Conservation (phyloP, 495 filamentous ascomycete genomes). For the Penicillium canescens region DNA sequence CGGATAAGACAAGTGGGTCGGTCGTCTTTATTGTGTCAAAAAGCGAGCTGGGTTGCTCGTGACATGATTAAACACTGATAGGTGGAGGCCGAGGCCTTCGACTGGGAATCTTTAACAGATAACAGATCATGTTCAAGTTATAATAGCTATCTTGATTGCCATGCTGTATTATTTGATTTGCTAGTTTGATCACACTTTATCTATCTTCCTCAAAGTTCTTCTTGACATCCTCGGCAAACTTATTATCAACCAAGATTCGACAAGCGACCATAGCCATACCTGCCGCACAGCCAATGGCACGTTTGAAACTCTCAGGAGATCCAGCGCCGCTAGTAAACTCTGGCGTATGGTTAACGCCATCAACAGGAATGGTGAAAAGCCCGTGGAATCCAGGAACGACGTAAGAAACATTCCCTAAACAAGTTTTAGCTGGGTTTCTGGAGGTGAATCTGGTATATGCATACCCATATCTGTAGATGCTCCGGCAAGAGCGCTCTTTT, state of each 20-base stretch:
- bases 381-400: slow-evolving; percentile 60
- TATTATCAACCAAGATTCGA: slow-evolving; percentile 47
- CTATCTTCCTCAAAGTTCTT: slow-evolving; percentile 23
- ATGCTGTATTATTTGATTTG: too few species aligned
- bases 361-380: slow-evolving; percentile 51
- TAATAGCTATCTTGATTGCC: too few species aligned
- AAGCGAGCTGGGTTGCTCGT: too few species aligned
- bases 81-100: too few species aligned
- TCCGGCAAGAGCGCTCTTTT: slow-evolving; percentile 21
- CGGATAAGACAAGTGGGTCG: slow-evolving; percentile 3
- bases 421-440: slow-evolving; percentile 4
- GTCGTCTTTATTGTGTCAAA: neutral
- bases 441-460: neutral
- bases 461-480: slow-evolving; percentile 44
- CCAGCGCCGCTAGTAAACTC: slow-evolving; percentile 55
- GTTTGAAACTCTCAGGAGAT: slow-evolving; percentile 46
- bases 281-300: slow-evolving; percentile 50
- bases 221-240: slow-evolving; percentile 33
- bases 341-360: slow-evolving; percentile 57
- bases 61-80: neutral
- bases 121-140: too few species aligned
- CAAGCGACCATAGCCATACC: slow-evolving; percentile 60
- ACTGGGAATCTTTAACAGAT: too few species aligned
- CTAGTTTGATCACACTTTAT: neutral
- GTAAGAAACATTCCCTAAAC: slow-evolving; percentile 59